Evolutionary conservation across 306 rosid genomes (phyloP).

Genomic region (Prunus campanulata): DNA sequence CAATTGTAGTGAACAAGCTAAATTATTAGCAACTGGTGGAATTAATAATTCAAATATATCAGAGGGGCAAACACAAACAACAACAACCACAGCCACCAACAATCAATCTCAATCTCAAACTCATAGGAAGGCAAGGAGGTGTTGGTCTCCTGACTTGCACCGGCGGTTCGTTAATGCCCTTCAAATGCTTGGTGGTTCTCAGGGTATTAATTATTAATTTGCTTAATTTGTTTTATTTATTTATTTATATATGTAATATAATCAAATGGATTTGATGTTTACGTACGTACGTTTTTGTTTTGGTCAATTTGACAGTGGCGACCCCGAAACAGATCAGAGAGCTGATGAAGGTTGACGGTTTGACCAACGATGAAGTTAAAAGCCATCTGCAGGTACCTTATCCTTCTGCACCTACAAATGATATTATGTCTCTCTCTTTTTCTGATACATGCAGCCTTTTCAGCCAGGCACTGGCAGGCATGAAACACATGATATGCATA

Average conservation of each 20-base stretch:
- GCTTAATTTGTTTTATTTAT: neutral
- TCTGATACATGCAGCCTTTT: neutral
- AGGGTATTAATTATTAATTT: slow-evolving; percentile 38
- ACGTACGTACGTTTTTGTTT: neutral
- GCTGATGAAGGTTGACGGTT: slow-evolving; percentile 99
- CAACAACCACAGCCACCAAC: neutral
- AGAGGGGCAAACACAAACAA: neutral
- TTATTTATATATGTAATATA: neutral
- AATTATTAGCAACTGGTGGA: neutral
- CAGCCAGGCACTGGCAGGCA: slow-evolving; percentile 7
- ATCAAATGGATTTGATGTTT: neutral
- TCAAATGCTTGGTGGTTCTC: slow-evolving; percentile 98
- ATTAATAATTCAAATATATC: neutral
- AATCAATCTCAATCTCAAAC: slow-evolving; percentile 36
- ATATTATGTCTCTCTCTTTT: slow-evolving; percentile 15
- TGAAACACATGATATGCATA: neutral
- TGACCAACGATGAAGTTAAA: slow-evolving; percentile 99
- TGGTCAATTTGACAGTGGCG: slow-evolving; percentile 58
- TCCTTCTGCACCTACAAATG: too few relatives aligned
- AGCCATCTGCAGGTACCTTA: slow-evolving; percentile 89
- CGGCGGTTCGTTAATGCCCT: slow-evolving; percentile 94
- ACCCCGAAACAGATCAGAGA: slow-evolving; percentile 99
- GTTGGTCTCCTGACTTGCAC: slow-evolving; percentile 99
- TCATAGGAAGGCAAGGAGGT: slow-evolving; percentile 94
- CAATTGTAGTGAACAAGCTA: neutral